Conservation (phyloP, 106 monocot species). For the Dioscorea dumetorum region DNA sequence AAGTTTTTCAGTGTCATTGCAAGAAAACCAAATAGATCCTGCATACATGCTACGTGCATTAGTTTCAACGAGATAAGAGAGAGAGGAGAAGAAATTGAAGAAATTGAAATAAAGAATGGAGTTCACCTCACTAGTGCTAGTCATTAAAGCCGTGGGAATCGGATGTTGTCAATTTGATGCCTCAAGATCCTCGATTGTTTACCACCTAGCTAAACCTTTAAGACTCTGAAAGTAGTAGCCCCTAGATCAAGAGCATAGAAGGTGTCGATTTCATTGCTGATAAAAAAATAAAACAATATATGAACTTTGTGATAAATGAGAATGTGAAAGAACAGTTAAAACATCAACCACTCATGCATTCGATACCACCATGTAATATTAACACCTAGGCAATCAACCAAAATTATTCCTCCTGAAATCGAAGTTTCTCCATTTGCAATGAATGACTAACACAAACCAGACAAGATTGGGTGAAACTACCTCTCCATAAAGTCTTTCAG, state of each 20-base stretch:
- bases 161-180: conserved; percentile 39
- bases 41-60: conserved; percentile 4
- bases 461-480: no score
- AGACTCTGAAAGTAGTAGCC: conserved; percentile 73
- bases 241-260: conserved; percentile 84
- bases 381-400: no score
- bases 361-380: no score
- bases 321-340: no score
- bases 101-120: background rate
- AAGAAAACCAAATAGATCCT: no score
- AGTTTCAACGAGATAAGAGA: background rate
- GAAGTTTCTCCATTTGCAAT: no score
- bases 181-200: conserved; percentile 31
- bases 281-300: background rate
- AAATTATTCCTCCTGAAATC: no score
- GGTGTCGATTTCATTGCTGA: conserved; percentile 67
- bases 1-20: conserved; percentile 34
- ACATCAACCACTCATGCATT: no score
- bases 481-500: no score
- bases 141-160: conserved; percentile 56
- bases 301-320: no score
- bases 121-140: conserved; percentile 55
- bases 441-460: no score
- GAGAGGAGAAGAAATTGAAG: background rate
- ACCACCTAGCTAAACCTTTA: conserved; percentile 61